A percentile compares a stretch with the other conserved stretches of the same genome.
Evolutionary conservation across 2,329 filamentous ascomycete genomes (phyloP).

Genomic region (Ascochyta pisi): DNA sequence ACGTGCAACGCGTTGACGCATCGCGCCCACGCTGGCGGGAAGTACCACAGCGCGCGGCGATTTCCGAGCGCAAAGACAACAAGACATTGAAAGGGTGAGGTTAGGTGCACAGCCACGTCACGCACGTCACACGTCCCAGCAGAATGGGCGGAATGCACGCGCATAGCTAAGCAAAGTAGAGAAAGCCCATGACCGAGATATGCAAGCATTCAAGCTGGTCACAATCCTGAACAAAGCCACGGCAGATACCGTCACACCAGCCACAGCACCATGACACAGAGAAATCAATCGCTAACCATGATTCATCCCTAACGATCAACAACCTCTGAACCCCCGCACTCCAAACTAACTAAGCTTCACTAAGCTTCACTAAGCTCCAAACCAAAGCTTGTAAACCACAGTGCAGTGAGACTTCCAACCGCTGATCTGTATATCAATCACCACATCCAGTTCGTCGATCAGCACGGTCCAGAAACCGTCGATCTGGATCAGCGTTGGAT

Average conservation of each 20-base stretch:
- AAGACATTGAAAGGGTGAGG: not conserved
- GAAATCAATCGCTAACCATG: no score
- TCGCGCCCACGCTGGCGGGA: not conserved
- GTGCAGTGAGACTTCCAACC: not conserved
- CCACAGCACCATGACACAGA: no score
- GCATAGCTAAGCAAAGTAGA: no score
- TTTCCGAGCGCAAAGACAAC: not conserved
- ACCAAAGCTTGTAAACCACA: not conserved
- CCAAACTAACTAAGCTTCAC: not conserved
- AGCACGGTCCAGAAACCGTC: not conserved
- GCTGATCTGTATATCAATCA: not conserved
- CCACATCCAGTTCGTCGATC: constrained; percentile 1
- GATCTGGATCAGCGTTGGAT: constrained; percentile 2
- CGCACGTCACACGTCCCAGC: not conserved
- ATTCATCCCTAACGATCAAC: no score
- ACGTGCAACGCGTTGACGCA: not conserved
- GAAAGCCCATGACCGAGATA: no score
- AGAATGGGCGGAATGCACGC: not conserved
- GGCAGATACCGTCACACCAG: no score
- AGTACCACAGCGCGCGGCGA: not conserved
- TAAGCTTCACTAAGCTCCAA: not conserved
- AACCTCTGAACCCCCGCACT: no score
- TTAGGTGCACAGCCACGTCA: not conserved
- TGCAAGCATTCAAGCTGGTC: no score
- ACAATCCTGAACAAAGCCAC: no score